Evolutionary conservation across 164 flowering plant species (phyloP), one percentile per base, ranked within the genome.

Genomic region (Dillenia suffruticosa): DNA sequence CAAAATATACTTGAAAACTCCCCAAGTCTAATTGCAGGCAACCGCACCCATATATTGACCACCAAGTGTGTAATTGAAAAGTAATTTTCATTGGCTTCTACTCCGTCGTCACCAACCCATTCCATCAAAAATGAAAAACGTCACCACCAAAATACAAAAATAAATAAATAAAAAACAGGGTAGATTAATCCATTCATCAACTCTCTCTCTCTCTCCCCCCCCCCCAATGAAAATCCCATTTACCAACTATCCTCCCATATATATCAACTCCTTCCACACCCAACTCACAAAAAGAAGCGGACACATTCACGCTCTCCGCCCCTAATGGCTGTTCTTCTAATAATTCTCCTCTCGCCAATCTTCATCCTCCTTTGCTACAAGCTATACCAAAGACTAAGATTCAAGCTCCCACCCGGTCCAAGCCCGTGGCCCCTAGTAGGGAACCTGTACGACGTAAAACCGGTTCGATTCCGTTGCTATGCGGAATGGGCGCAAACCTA

Each of bases 381-480:
- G 40, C 40, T 32, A 4, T 69, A 70, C 64, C 69, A 56, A 14
- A 52, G 76, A 26, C 58, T 78, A 12, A 64, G 72, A 48, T 66
- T 45, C 72, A 77, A 76, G 63, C 77, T 83, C 19, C 87, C 87
- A 3, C 87, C 85, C 11, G 87, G 87, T 13, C 87, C 87, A 12
- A 64, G 75, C 5, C 80, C 81, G 16, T 72, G 77, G 74, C 85
- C 85, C 9, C 58, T 83, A 43, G 80, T 83, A 9, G 87, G 87
- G 6, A 83, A 83, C 72, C 66, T 83, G 15, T 79, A 76, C 75
- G 78, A 77, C 76, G 68, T 83, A 19, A 75, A 73, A 61, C 84
- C 84, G 45, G 76, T 83, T 14, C 55, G 73, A 49, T 78, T 77
- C 78, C 70, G 83, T 26, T 83, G 85, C 71, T 81, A 75, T 68